phyloP scores from a whole-genome alignment of 306 rosid species.

The Lagenaria siceraria region DNA sequence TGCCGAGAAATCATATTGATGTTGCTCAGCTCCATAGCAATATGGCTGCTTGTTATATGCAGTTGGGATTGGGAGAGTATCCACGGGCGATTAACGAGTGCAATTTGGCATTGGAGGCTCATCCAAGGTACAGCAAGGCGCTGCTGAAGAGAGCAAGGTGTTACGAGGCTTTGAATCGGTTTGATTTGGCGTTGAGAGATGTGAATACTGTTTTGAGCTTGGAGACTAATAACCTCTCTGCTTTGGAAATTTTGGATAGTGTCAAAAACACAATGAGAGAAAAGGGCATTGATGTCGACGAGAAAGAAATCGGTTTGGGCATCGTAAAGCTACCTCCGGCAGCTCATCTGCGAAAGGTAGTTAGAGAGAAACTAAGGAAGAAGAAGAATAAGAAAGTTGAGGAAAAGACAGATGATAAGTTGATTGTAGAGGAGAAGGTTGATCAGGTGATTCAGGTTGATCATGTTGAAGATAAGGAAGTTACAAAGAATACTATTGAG shows the following conservation, averaged over 20 bases:
- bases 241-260: slow-evolving; percentile 56
- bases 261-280: slow-evolving; percentile 37
- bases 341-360: slow-evolving; percentile 36
- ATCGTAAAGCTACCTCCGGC: slow-evolving; percentile 22
- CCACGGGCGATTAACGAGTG: slow-evolving; percentile 81
- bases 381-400: slow-evolving; percentile 36
- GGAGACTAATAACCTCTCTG: slow-evolving; percentile 54
- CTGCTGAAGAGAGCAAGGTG: slow-evolving; percentile 56
- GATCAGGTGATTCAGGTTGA: slow-evolving; percentile 4
- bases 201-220: slow-evolving; percentile 42
- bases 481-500: slow-evolving; percentile 19
- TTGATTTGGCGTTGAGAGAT: slow-evolving; percentile 75
- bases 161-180: slow-evolving; percentile 57
- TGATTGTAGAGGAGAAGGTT: slow-evolving; percentile 31
- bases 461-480: slow-evolving; percentile 27
- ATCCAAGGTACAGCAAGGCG: slow-evolving; percentile 56
- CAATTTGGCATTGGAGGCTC: slow-evolving; percentile 53
- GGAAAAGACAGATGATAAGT: slow-evolving; percentile 35
- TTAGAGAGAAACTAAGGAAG: slow-evolving; percentile 48
- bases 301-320: slow-evolving; percentile 45
- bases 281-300: slow-evolving; percentile 50
- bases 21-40: slow-evolving; percentile 57
- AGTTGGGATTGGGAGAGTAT: slow-evolving; percentile 65
- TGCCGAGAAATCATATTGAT: slow-evolving; percentile 60
- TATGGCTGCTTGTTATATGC: slow-evolving; percentile 83